These are phyloP conservation scores for Dalbergia cultrata DNA, from an alignment of 306 rosid genomes.

Conservation along the genomic window DNA sequence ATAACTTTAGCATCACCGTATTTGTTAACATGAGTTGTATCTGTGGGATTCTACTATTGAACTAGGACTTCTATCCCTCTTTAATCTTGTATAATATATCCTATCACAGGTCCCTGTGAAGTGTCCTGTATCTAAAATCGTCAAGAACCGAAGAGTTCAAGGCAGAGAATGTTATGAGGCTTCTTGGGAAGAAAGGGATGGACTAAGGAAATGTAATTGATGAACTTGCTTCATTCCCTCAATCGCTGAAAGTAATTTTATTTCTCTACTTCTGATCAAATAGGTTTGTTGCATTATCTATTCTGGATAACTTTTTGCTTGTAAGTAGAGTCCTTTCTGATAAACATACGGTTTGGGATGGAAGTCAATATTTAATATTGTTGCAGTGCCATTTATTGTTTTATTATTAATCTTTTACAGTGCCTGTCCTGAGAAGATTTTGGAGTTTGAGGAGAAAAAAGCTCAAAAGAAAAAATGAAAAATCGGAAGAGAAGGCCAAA, in stretches of 20 bases:
- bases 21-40: neutral
- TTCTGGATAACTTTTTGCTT: neutral
- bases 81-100: neutral
- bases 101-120: constrained; percentile 64
- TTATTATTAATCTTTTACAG: constrained; percentile 53
- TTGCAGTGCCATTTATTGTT: neutral
- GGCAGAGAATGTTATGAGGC: constrained; percentile 81
- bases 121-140: constrained; percentile 77
- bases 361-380: neutral
- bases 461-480: constrained; percentile 64
- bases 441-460: constrained; percentile 65
- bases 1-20: neutral
- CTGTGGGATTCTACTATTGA: constrained; percentile 1
- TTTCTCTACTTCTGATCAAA: constrained; percentile 15
- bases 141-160: constrained; percentile 67
- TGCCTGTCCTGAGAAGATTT: constrained; percentile 85
- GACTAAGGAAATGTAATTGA: constrained; percentile 62
- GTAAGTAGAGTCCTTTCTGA: neutral
- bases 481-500: constrained; percentile 57
- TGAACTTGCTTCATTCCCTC: constrained; percentile 36
- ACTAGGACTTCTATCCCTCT: neutral
- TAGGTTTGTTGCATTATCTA: neutral
- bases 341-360: neutral
- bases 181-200: constrained; percentile 71
- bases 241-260: constrained; percentile 40